A percentile compares a stretch with the other conserved stretches of the same genome.
These are phyloP conservation scores for Ceratocystis alfenasii DNA, from an alignment of 2,329 filamentous ascomycete genomes.

Conservation along the genomic window DNA sequence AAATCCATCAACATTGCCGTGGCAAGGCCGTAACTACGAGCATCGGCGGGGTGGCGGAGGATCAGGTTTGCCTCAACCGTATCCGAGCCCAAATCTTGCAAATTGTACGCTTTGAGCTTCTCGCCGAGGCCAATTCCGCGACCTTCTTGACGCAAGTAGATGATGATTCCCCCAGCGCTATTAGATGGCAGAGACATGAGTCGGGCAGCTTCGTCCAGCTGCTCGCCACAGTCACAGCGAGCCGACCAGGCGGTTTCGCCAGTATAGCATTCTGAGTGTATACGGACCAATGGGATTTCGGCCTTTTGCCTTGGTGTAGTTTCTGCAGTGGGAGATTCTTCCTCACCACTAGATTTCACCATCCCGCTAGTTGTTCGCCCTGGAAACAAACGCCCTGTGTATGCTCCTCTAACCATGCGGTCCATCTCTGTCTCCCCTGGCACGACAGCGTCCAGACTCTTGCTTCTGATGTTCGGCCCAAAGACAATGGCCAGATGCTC, in stretches of 20 bases:
- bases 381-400: conserved; percentile 75
- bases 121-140: conserved; percentile 88
- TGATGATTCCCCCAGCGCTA: conserved; percentile 68
- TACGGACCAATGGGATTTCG: conserved; percentile 62
- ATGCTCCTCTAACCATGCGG: conserved; percentile 88
- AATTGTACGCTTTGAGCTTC: conserved; percentile 95
- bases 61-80: conserved; percentile 93
- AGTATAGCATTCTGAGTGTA: conserved; percentile 97
- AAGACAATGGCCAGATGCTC: conserved; percentile 97
- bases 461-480: conserved; percentile 67
- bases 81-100: conserved; percentile 93
- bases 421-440: conserved; percentile 76
- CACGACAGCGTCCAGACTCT: conserved; percentile 56
- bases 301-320: not conserved
- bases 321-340: not conserved
- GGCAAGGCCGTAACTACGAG: conserved; percentile 87
- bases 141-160: conserved; percentile 92
- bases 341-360: conserved; percentile 27
- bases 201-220: conserved; percentile 88
- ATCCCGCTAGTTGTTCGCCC: conserved; percentile 67
- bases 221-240: conserved; percentile 93
- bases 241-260: conserved; percentile 98
- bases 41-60: conserved; percentile 84
- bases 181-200: conserved; percentile 67
- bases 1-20: conserved; percentile 88